Evolutionary conservation across 2,329 filamentous ascomycete genomes (phyloP), one percentile per base, ranked within the genome.

Genomic region (Diaporthe citri): DNA sequence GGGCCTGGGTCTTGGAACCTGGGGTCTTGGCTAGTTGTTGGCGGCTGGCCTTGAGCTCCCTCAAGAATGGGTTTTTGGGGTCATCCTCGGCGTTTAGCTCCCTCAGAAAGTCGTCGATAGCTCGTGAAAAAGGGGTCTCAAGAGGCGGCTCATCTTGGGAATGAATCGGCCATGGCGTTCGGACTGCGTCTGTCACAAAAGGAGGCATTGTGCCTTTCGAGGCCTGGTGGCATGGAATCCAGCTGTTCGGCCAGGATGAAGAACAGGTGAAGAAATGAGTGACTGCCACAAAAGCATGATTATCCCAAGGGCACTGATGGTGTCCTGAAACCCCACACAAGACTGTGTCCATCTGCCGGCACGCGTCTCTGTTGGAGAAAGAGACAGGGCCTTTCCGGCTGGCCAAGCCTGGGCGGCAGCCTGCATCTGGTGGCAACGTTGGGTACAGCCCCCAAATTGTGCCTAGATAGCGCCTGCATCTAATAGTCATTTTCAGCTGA

Each of bases 61-160:
- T 28, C 36, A 62, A 28, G 36, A 62, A 62, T 28, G 57, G 57
- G 25, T 62, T 62, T 43, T 28, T 62, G 5, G n/a, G 36, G n/a
- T 62, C 57, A 28, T 62, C 57, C 36, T 62, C 57, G n/a, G 57
- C 36, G 4, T 62, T 28, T 5, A 62, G 13, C n/a, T 62, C 57
- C n/a, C 4, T 6, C n/a, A 43, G 57, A 28, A 62, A 62, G 25
- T 41, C 57, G 3, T 43, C 36, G n/a, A 62, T 28, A n/a, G 57
- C 57, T 62, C 57, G 57, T 12, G 57, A 62, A 10, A 62, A 62
- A 5, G 57, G 36, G 2, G 57, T 62, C 4, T 62, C 12, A 20
- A 31, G 15, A n/a, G 22, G 36, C 4, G n/a, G 10, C 0, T 4
- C 15, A 20, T 62, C 12, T 43, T 43, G 12, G 13, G 9, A 10